A percentile compares a stretch with the other conserved stretches of the same genome.
phyloP scores from a whole-genome alignment of 2,329 filamentous ascomycete genomes.

The Colletotrichum eremochloae region DNA sequence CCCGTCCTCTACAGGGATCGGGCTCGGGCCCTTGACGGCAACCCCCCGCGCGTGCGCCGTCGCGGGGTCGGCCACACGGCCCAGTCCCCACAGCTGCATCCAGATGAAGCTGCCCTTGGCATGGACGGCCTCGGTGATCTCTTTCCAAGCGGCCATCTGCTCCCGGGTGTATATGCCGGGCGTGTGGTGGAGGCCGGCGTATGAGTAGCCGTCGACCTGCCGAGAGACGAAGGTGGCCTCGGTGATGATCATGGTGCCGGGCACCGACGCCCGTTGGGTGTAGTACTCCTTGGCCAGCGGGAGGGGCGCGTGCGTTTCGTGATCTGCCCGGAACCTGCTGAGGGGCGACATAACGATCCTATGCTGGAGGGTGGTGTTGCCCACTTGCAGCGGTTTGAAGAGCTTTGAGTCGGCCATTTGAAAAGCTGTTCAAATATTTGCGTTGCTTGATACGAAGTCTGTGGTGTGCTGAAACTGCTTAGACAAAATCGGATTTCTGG shows the following conservation, averaged over 20 bases:
- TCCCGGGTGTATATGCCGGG: background rate
- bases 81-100: conserved; percentile 72
- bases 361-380: background rate
- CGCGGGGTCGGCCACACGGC: conserved; percentile 61
- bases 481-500: background rate
- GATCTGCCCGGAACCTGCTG: background rate
- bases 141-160: conserved; percentile 43
- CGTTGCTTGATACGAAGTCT: background rate
- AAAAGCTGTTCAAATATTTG: background rate
- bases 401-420: background rate
- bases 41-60: conserved; percentile 45
- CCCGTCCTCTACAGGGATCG: background rate
- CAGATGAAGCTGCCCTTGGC: conserved; percentile 60
- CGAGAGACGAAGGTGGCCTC: conserved; percentile 60
- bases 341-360: background rate
- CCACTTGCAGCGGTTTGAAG: background rate
- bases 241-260: conserved; percentile 58
- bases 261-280: conserved; percentile 55
- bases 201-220: conserved; percentile 48
- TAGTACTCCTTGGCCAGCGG: conserved; percentile 56
- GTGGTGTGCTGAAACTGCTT: too few species aligned
- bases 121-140: conserved; percentile 46
- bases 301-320: conserved; percentile 9
- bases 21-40: background rate
- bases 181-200: background rate